Percentiles rank a stretch among this genome's conserved stretches.
Conservation (phyloP, 306 rosid species). For the Elaeagnus macrophylla region DNA sequence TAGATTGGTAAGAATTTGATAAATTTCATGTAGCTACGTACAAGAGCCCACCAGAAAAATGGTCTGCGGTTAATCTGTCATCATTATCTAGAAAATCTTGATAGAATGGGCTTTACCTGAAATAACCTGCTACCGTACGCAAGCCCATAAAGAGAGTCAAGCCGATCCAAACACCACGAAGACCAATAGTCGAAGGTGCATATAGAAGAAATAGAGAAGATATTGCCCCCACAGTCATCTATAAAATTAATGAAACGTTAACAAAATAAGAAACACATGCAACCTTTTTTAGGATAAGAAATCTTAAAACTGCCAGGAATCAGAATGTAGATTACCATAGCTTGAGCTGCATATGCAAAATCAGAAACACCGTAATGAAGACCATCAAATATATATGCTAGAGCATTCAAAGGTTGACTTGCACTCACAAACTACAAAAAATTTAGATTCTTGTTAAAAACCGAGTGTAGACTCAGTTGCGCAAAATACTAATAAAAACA, state of each 20-base stretch:
- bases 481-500: neutral
- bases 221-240: conserved; percentile 68
- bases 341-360: conserved; percentile 78
- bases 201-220: conserved; percentile 61
- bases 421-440: conserved; percentile 74
- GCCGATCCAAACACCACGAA: conserved; percentile 74
- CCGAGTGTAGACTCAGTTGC: neutral
- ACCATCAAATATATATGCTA: conserved; percentile 76
- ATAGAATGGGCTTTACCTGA: conserved; percentile 35
- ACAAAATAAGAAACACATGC: conserved; percentile 12
- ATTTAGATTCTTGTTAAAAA: conserved; percentile 15
- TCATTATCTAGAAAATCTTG: no score
- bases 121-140: conserved; percentile 59
- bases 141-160: conserved; percentile 73
- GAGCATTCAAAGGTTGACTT: conserved; percentile 84
- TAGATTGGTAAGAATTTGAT: no score
- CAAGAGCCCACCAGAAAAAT: no score
- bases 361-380: conserved; percentile 89
- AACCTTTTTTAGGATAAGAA: neutral
- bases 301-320: conserved; percentile 10
- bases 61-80: no score
- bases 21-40: no score
- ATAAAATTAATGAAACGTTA: conserved; percentile 9
- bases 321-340: conserved; percentile 57
- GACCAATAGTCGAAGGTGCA: conserved; percentile 49